These are phyloP conservation scores for Hyphodiscus sp. DNA, from an alignment of 2,329 filamentous ascomycete species.

Conservation along the genomic window DNA sequence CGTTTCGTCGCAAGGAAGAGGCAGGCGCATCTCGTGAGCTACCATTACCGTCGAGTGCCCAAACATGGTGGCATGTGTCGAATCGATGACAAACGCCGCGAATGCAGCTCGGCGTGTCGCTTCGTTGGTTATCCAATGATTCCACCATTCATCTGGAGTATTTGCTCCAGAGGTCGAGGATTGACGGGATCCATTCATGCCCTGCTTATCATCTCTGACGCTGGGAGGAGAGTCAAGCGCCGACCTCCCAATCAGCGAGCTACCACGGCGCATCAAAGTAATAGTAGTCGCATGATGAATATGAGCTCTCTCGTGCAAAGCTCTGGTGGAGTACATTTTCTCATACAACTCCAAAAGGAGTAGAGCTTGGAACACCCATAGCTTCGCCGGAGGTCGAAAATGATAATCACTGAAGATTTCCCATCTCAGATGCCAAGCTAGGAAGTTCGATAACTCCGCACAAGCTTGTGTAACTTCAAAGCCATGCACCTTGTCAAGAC, in stretches of 20 bases:
- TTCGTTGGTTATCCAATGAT: constrained; percentile 91
- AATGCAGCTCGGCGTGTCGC: constrained; percentile 86
- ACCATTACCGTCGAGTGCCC: constrained; percentile 97
- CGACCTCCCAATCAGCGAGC: constrained; percentile 81
- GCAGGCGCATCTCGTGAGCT: constrained; percentile 87
- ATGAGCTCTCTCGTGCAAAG: constrained; percentile 87
- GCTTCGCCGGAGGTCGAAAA: constrained; percentile 84
- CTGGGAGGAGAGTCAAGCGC: constrained; percentile 79
- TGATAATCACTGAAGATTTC: constrained; percentile 85
- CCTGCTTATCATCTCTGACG: constrained; percentile 40
- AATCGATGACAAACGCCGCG: constrained; percentile 90
- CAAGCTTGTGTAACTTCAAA: constrained; percentile 66
- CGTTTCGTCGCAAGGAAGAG: constrained; percentile 85
- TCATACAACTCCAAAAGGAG: constrained; percentile 89
- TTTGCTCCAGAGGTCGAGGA: constrained; percentile 59
- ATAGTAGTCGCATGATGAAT: constrained; percentile 96
- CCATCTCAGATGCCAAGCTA: constrained; percentile 92
- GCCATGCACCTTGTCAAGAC: constrained; percentile 76
- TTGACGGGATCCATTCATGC: constrained; percentile 48
- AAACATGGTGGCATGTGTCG: constrained; percentile 96
- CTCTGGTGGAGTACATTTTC: constrained; percentile 93
- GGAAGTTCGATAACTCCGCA: constrained; percentile 80
- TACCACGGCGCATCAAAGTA: constrained; percentile 88
- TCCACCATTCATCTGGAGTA: constrained; percentile 87
- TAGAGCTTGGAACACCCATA: constrained; percentile 93